These are phyloP conservation scores for Kuraishia ogatae DNA, from an alignment of 805 yeast species.

Conservation along the genomic window DNA sequence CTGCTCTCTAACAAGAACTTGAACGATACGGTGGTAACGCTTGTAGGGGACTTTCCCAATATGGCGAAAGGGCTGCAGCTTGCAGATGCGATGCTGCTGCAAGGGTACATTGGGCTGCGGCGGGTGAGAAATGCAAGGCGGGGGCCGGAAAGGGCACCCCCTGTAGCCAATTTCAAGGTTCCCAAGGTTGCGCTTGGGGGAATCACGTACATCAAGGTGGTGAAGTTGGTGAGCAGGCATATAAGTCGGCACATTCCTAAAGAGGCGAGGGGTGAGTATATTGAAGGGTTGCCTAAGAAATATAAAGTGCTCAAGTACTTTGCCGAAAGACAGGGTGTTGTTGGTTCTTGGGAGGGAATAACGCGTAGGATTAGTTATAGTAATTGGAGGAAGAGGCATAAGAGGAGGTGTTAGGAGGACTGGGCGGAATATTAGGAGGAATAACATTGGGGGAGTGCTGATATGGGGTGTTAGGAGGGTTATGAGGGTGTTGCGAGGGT, in stretches of 20 bases:
- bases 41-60: slow-evolving; percentile 12
- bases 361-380: neutral
- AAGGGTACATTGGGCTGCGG: slow-evolving; percentile 10
- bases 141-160: neutral
- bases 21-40: slow-evolving; percentile 17
- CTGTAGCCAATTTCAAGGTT: neutral
- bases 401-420: neutral
- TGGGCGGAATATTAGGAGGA: no score
- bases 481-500: no score
- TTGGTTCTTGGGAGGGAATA: neutral
- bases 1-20: slow-evolving; percentile 16
- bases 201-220: neutral
- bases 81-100: slow-evolving; percentile 18
- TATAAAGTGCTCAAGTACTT: neutral
- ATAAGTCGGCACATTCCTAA: neutral
- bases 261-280: neutral
- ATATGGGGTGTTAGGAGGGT: no score
- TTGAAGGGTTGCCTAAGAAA: neutral
- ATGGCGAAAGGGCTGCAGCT: slow-evolving; percentile 15
- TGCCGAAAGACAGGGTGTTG: neutral
- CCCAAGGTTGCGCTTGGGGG: neutral
- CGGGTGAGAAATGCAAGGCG: neutral
- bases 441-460: no score
- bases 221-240: neutral
- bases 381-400: neutral